Conservation (phyloP, 148 eudicot species). For the Rhododendron ovatum region DNA sequence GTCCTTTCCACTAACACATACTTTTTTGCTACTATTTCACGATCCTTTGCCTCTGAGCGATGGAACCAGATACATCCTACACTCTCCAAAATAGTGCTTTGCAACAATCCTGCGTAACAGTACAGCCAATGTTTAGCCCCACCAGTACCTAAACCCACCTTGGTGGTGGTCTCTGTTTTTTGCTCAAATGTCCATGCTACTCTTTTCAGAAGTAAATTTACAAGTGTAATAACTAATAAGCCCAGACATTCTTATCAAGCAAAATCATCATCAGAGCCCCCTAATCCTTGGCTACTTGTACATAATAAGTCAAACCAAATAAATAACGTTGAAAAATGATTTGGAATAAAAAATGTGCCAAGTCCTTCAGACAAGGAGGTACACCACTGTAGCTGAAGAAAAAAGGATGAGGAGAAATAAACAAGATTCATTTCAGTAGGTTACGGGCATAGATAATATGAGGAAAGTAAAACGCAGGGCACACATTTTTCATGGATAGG, state of each 20-base stretch:
- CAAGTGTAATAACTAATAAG: not conserved
- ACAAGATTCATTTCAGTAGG: not conserved
- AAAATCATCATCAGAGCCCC: not conserved
- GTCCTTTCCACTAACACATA: slow-evolving; percentile 33
- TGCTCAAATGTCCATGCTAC: not conserved
- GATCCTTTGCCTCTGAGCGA: slow-evolving; percentile 89
- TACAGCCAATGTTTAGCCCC: not conserved
- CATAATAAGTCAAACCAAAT: not conserved
- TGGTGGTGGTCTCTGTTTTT: not conserved
- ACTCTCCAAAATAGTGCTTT: slow-evolving; percentile 94
- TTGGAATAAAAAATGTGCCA: not conserved
- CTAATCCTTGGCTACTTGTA: not conserved
- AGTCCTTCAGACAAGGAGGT: not conserved
- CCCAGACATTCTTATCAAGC: not conserved
- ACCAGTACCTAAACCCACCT: not conserved
- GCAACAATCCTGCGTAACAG: slow-evolving; percentile 66
- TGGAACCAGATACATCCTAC: slow-evolving; percentile 99
- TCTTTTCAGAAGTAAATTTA: not conserved
- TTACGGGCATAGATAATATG: not conserved
- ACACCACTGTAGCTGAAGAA: not conserved
- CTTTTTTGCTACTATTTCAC: slow-evolving; percentile 86
- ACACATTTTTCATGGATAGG: not conserved
- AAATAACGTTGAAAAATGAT: not conserved
- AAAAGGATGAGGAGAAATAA: not conserved
- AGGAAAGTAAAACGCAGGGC: not conserved